Conservation (phyloP, 2,329 filamentous ascomycete species). For the Calonectria hongkongensis region DNA sequence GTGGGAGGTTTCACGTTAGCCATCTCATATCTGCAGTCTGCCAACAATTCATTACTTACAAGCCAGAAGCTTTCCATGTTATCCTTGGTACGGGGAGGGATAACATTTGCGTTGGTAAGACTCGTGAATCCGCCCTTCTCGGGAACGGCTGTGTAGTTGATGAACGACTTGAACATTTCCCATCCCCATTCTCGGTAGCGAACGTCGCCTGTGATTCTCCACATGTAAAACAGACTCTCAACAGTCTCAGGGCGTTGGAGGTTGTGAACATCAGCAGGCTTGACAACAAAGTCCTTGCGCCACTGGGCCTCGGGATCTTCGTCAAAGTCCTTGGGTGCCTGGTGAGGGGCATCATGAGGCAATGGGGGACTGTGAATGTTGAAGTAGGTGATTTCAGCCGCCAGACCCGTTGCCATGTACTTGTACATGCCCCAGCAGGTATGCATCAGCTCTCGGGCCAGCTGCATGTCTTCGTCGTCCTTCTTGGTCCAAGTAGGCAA, state of each 20-base stretch:
- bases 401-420: slow-evolving; percentile 91
- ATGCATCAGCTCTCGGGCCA: slow-evolving; percentile 93
- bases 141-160: slow-evolving; percentile 87
- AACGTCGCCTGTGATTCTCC: slow-evolving; percentile 93
- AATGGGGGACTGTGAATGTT: slow-evolving; percentile 82
- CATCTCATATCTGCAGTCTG: not conserved
- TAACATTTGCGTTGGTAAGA: slow-evolving; percentile 81
- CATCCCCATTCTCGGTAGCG: slow-evolving; percentile 97
- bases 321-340: slow-evolving; percentile 71
- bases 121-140: slow-evolving; percentile 89
- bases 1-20: slow-evolving; percentile 63
- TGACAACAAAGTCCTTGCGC: slow-evolving; percentile 87
- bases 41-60: slow-evolving; percentile 69
- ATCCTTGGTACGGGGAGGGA: slow-evolving; percentile 83
- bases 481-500: slow-evolving; percentile 82
- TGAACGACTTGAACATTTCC: slow-evolving; percentile 97
- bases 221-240: slow-evolving; percentile 99
- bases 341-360: slow-evolving; percentile 69
- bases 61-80: slow-evolving; percentile 99
- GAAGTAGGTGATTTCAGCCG: slow-evolving; percentile 96
- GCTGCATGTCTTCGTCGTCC: slow-evolving; percentile 89
- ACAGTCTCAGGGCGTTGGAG: slow-evolving; percentile 96
- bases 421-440: slow-evolving; percentile 99
- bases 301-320: slow-evolving; percentile 75
- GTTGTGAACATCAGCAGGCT: slow-evolving; percentile 91